Conservation (phyloP, 1,139 yeast species). For the Hyphopichia fennica region DNA sequence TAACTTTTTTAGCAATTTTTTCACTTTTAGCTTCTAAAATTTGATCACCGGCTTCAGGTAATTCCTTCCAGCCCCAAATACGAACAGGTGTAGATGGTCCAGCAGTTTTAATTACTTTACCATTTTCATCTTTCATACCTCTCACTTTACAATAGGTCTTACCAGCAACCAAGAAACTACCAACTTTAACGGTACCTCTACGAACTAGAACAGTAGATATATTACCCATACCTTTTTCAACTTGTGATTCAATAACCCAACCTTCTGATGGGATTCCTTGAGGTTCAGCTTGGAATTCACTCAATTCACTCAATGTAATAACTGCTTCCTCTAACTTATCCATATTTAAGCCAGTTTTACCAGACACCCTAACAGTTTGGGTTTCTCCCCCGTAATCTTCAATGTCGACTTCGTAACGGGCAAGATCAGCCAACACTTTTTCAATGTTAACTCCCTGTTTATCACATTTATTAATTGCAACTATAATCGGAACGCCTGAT, state of each 20-base stretch:
- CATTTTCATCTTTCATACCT: slow-evolving; percentile 76
- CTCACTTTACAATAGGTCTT: slow-evolving; percentile 82
- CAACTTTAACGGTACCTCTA: slow-evolving; percentile 73
- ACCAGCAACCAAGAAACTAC: slow-evolving; percentile 79
- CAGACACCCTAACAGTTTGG: slow-evolving; percentile 86
- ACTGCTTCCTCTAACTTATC: slow-evolving; percentile 88
- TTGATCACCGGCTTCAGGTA: slow-evolving; percentile 91
- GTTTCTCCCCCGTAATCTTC: slow-evolving; percentile 97
- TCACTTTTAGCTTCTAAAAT: slow-evolving; percentile 77
- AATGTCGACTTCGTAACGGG: slow-evolving; percentile 75
- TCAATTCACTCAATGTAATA: slow-evolving; percentile 77
- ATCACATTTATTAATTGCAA: slow-evolving; percentile 92
- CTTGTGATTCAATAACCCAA: slow-evolving; percentile 84
- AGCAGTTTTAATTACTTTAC: slow-evolving; percentile 63
- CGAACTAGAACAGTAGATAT: slow-evolving; percentile 83
- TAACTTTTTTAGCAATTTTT: slow-evolving; percentile 71
- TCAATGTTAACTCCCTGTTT: slow-evolving; percentile 71
- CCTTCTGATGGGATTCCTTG: slow-evolving; percentile 69
- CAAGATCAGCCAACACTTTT: slow-evolving; percentile 74
- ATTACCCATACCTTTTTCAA: slow-evolving; percentile 81
- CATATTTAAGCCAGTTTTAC: slow-evolving; percentile 77
- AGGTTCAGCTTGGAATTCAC: slow-evolving; percentile 71
- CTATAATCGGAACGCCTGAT: slow-evolving; percentile 82
- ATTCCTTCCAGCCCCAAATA: slow-evolving; percentile 90
- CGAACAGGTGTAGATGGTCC: slow-evolving; percentile 92